These are phyloP conservation scores for Globisporangium heterothallicum DNA, from an alignment of 352 stramenopile species.

Conservation along the genomic window DNA sequence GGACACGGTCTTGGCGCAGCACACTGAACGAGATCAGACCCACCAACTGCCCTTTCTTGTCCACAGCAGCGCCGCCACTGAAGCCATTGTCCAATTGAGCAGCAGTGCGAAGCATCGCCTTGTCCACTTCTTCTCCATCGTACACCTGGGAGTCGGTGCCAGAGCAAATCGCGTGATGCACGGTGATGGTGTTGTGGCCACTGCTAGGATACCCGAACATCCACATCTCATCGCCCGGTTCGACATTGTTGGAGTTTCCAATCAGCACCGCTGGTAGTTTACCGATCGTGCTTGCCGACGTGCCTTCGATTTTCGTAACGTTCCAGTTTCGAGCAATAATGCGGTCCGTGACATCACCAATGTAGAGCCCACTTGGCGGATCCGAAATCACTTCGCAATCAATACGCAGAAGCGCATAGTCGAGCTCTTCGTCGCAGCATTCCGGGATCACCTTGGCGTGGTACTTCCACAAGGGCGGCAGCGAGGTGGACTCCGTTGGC, in stretches of 20 bases:
- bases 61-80: conserved; percentile 74
- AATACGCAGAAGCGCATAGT: conserved; percentile 78
- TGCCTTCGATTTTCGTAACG: conserved; percentile 75
- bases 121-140: conserved; percentile 78
- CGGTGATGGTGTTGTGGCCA: conserved; percentile 86
- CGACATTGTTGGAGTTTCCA: conserved; percentile 86
- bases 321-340: conserved; percentile 83
- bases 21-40: conserved; percentile 85
- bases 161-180: conserved; percentile 87
- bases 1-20: conserved; percentile 78
- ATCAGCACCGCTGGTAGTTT: conserved; percentile 77
- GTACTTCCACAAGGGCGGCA: conserved; percentile 82
- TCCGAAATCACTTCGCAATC: conserved; percentile 84
- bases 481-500: conserved; percentile 74
- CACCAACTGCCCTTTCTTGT: conserved; percentile 83
- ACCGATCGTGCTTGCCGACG: conserved; percentile 54
- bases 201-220: conserved; percentile 89
- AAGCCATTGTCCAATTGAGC: conserved; percentile 85
- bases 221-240: conserved; percentile 87
- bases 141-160: conserved; percentile 85
- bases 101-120: conserved; percentile 81
- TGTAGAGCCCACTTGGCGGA: conserved; percentile 81
- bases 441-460: conserved; percentile 75
- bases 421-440: conserved; percentile 79
- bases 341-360: conserved; percentile 83